These are phyloP conservation scores for Trichoderma asperelloides DNA, from an alignment of 495 filamentous ascomycete species.

Conservation along the genomic window DNA sequence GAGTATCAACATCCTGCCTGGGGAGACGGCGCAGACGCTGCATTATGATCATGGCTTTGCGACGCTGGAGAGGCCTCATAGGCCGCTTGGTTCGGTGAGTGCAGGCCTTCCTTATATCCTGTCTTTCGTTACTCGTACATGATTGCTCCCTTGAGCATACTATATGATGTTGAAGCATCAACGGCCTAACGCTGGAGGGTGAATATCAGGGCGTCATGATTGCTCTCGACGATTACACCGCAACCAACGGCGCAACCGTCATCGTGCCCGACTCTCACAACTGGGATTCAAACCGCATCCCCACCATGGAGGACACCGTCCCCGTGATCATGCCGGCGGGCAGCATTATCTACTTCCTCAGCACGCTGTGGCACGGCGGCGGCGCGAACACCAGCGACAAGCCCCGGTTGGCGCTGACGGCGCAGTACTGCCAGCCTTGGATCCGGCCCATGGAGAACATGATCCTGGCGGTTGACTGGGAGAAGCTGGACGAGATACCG, in stretches of 20 bases:
- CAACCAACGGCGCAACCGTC: background rate
- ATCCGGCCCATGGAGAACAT: slow-evolving; percentile 2
- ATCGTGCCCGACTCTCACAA: background rate
- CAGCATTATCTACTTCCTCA: background rate
- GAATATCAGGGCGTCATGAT: background rate
- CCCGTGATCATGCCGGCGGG: slow-evolving; percentile 6
- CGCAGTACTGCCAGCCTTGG: slow-evolving; percentile 5
- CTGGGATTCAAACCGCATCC: background rate
- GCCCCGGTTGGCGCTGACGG: background rate
- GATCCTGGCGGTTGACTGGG: slow-evolving; percentile 2
- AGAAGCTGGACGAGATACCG: slow-evolving; percentile 3
- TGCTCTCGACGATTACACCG: background rate
- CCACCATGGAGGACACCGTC: background rate
- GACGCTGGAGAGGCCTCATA: slow-evolving; percentile 1
- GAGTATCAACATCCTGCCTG: slow-evolving; percentile 2
- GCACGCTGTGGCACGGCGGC: slow-evolving; percentile 2
- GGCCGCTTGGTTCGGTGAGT: background rate
- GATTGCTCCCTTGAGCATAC: no score
- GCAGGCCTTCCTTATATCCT: background rate
- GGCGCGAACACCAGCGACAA: background rate
- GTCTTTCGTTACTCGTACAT: background rate
- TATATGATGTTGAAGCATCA: background rate
- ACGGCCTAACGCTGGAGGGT: background rate
- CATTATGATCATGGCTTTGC: slow-evolving; percentile 4
- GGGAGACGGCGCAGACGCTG: background rate